phyloP scores from a whole-genome alignment of 805 yeast genomes.

The Myxozyma nipponensis region DNA sequence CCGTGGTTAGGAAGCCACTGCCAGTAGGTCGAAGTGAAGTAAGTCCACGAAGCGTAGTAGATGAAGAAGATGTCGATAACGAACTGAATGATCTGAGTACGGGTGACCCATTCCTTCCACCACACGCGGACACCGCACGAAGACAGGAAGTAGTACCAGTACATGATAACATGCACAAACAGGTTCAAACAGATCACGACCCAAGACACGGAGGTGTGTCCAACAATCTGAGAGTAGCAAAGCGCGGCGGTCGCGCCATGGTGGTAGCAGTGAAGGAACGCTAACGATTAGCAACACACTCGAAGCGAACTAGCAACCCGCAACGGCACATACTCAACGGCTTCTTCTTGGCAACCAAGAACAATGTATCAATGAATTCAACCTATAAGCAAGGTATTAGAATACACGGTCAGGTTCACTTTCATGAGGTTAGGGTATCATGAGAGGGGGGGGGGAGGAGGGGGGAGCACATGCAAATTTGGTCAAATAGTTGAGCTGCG shows the following conservation, averaged over 20 bases:
- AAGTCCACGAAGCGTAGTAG: slow-evolving; percentile 90
- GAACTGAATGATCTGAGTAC: slow-evolving; percentile 92
- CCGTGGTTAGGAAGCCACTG: slow-evolving; percentile 70
- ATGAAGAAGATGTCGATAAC: slow-evolving; percentile 84
- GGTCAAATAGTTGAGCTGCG: slow-evolving; percentile 77
- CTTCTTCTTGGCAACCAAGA: slow-evolving; percentile 87
- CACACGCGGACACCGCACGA: slow-evolving; percentile 93
- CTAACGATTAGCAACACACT: slow-evolving; percentile 1
- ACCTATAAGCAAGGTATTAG: slow-evolving; percentile 32
- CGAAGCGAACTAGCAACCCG: background rate
- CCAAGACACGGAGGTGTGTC: slow-evolving; percentile 90
- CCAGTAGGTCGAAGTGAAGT: slow-evolving; percentile 70
- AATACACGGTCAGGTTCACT: no score
- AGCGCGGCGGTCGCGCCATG: slow-evolving; percentile 97
- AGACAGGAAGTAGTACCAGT: slow-evolving; percentile 92
- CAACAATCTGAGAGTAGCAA: slow-evolving; percentile 89
- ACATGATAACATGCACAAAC: slow-evolving; percentile 93
- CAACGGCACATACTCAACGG: slow-evolving; percentile 45
- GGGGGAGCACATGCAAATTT: slow-evolving; percentile 48
- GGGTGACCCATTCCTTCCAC: slow-evolving; percentile 99
- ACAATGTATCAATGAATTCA: slow-evolving; percentile 87
- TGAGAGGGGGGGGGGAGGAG: slow-evolving; percentile 13
- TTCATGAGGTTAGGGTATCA: no score
- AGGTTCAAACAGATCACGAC: slow-evolving; percentile 86
- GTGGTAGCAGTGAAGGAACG: slow-evolving; percentile 92